phyloP scores from a whole-genome alignment of 2,329 filamentous ascomycete species.

The Thermomyces lanuginosus region DNA sequence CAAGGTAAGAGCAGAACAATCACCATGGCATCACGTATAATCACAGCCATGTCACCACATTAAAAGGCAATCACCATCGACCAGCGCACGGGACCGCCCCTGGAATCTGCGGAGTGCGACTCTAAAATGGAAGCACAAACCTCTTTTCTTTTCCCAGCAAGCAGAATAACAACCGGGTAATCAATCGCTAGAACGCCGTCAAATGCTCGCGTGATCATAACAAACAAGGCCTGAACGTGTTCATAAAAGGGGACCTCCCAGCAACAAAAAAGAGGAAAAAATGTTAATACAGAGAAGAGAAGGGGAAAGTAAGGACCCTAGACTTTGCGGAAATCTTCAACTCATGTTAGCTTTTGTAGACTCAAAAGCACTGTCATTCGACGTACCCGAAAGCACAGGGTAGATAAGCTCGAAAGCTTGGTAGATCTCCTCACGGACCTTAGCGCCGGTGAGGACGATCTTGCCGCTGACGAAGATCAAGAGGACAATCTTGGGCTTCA shows the following conservation, averaged over 20 bases:
- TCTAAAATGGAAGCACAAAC: slow-evolving; percentile 21
- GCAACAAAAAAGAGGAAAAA: slow-evolving; percentile 8
- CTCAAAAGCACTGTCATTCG: neutral
- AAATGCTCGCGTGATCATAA: slow-evolving; percentile 25
- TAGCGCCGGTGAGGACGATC: slow-evolving; percentile 93
- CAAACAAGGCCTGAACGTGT: slow-evolving; percentile 7
- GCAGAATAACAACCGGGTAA: slow-evolving; percentile 12
- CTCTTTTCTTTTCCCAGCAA: slow-evolving; percentile 9
- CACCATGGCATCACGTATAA: slow-evolving; percentile 6
- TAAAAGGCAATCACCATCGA: slow-evolving; percentile 24
- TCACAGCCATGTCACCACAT: slow-evolving; percentile 8
- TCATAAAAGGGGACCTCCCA: slow-evolving; percentile 5
- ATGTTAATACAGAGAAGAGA: slow-evolving; percentile 15
- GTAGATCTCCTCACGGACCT: slow-evolving; percentile 96
- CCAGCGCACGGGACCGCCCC: slow-evolving; percentile 27
- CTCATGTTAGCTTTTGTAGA: slow-evolving; percentile 11
- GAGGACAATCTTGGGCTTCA: slow-evolving; percentile 97
- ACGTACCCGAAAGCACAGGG: slow-evolving; percentile 72
- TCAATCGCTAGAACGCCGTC: slow-evolving; percentile 30
- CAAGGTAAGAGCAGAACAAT: slow-evolving; percentile 5
- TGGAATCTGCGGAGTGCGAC: slow-evolving; percentile 23
- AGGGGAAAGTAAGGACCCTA: slow-evolving; percentile 18
- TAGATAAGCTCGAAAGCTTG: slow-evolving; percentile 96
- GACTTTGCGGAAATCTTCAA: slow-evolving; percentile 47
- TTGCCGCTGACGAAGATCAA: slow-evolving; percentile 97